Base-by-base conservation (phyloP, 768 basidiomycete species). In the Amanita brunnescens region DNA sequence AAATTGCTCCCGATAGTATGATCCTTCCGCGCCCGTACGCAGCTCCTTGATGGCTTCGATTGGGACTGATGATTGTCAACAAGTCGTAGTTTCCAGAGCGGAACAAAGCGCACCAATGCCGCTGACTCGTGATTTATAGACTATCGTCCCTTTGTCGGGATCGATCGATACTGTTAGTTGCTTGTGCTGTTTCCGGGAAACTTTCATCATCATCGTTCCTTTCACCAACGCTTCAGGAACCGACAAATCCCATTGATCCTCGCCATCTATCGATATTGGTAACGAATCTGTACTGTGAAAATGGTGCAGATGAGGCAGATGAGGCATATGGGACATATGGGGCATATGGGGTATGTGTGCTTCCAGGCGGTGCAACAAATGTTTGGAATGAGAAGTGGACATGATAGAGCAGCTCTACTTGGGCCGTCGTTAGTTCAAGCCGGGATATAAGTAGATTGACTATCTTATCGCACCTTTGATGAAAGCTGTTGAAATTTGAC, bases 1-100 rank as follows among this genome's bases (percentile, higher is more conserved):
- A 59, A 85, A 86, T 58, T 84, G 85, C 52, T 84, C 77, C 53
- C 87, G 81, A 61, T 89, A 83, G 64, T 85, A 83, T 8, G 82
- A 74, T 2, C 87, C 84, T 46, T 89, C 85, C 1, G 79, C 62
- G 6, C 85, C 88, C 3, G 83, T 76, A 18, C 93, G 87, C 16
- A 96, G 78, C 62, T 96, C 93, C 55, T 91, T 88, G 65, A 96
- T 91, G 57, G 79, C 81, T 64, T 91, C 90, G 54, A 95, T 85
- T 2, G 85, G 82, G 43, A 95, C 93, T 96, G 49, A 29, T 29
- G 29, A 30, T 23, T n/a, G 23, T 6, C 21, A 13, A 33, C 6
- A 6, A n/a, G 21, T n/a, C 16, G 14, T n/a, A 8, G 14, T 23
- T 23, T 60, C 30, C 76, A 67, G 58, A 78, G 74, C 45, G 79